Evolutionary conservation across 2,329 filamentous ascomycete genomes (phyloP), one percentile per base, ranked within the genome.

Genomic region (Fusarium sp.): DNA sequence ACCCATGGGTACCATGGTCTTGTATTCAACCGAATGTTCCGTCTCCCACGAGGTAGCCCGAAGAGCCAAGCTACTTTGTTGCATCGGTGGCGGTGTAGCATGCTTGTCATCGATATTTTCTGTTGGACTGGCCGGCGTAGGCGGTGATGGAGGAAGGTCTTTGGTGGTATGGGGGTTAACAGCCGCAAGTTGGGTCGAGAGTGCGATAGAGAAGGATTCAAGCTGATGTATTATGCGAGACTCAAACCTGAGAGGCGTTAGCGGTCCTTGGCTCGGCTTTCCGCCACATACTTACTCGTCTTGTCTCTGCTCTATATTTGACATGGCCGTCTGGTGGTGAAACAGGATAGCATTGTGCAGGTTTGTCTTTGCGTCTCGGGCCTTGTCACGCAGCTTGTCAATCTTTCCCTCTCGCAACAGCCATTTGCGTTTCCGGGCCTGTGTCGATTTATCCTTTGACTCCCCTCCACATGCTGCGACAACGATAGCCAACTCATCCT

Each of bases 391-490:
- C 2, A 57, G 31, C 8, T 27, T 37, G 15, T 48, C 34, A 13
- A 57, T 48, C 31, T 7, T n/a, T 39, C 31, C 12, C n/a, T 28
- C 39, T 41, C 43, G 43, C 15, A 37, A 15, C 11, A 57, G 18
- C 54, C 54, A 57, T 37, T 39, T 48, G 23, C 34, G 47, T 27
- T 57, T 57, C 34, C 43, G 48, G 7, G 30, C 30, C 34, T 57
- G n/a, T 10, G n/a, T n/a, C 13, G 16, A 40, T 13, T 15, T 12
- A 13, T 47, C 54, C 5, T 28, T 27, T 23, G 31, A 27, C 31
- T 27, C 34, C 8, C 30, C 28, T 10, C 28, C 47, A 40, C 54
- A 57, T 37, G 27, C 18, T 2, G 27, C 43, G 13, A 40, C 28
- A 15, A 57, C 12, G 6, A 27, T 8, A 7, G 47, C 37, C 11